Percentiles rank a stretch among this genome's conserved stretches.
phyloP scores from a whole-genome alignment of 2,329 filamentous ascomycete species.

The Colletotrichum kahawae region DNA sequence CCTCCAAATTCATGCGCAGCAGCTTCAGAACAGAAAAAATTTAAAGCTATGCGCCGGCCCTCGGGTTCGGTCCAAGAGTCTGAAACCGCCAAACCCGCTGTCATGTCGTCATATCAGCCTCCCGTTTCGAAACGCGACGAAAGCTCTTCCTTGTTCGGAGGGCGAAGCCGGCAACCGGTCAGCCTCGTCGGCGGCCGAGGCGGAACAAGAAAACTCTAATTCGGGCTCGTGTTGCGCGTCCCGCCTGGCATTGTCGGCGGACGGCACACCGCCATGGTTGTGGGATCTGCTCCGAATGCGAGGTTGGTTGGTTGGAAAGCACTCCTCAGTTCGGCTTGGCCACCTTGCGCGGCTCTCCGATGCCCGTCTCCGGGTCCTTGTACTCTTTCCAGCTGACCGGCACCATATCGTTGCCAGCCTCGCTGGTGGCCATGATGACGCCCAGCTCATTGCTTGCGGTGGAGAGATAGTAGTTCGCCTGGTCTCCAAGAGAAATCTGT shows the following conservation, averaged over 20 bases:
- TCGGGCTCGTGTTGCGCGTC: background rate
- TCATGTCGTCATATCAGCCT: constrained; percentile 5
- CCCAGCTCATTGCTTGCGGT: constrained; percentile 92
- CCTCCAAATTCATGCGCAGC: background rate
- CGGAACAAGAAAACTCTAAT: background rate
- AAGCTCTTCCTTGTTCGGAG: background rate
- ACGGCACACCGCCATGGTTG: background rate
- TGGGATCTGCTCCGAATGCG: background rate
- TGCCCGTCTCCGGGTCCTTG: constrained; percentile 79
- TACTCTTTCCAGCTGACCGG: constrained; percentile 97
- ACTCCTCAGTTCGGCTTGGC: constrained; percentile 81
- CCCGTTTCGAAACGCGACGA: constrained; percentile 9
- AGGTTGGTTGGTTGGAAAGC: background rate
- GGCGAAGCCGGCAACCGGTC: background rate
- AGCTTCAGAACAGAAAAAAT: background rate
- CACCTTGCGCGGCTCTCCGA: constrained; percentile 84
- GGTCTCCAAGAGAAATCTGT: constrained; percentile 87
- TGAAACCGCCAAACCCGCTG: background rate
- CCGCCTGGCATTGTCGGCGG: background rate
- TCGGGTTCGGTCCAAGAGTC: background rate
- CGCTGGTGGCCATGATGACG: constrained; percentile 90
- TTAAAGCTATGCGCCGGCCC: background rate
- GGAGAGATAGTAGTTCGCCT: constrained; percentile 93
- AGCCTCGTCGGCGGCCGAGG: constrained; percentile 1
- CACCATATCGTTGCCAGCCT: constrained; percentile 87